These are phyloP conservation scores for Aphanomyces cochlioides DNA, from an alignment of 352 stramenopile species.

Conservation along the genomic window DNA sequence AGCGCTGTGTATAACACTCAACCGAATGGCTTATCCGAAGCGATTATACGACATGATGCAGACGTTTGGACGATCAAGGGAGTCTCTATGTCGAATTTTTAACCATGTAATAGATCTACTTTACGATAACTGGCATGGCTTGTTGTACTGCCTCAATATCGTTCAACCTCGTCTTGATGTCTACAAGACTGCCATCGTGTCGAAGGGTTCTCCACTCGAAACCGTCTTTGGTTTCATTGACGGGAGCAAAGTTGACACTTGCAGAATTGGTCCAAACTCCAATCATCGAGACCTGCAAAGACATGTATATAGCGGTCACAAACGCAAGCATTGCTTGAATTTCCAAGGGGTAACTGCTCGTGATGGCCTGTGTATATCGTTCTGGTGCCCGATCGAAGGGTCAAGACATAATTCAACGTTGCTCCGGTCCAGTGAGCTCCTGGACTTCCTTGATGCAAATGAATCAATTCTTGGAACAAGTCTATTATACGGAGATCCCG, in stretches of 20 bases:
- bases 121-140: background rate
- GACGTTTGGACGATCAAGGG: conserved; percentile 13
- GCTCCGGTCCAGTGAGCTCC: background rate
- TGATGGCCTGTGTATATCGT: conserved; percentile 8
- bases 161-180: background rate
- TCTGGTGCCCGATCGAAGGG: background rate
- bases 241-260: conserved; percentile 13
- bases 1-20: conserved; percentile 9
- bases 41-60: conserved; percentile 17
- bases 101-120: conserved; percentile 1
- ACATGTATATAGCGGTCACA: conserved; percentile 14
- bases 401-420: background rate
- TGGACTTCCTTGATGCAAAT: conserved; percentile 3
- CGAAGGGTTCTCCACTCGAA: background rate
- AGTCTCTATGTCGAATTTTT: conserved; percentile 14
- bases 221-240: conserved; percentile 17
- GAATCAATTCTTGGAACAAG: background rate
- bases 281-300: background rate
- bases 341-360: conserved; percentile 5
- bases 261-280: background rate
- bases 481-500: conserved; percentile 23
- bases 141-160: conserved; percentile 10
- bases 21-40: background rate
- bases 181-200: background rate
- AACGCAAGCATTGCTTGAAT: conserved; percentile 1